phyloP scores from a whole-genome alignment of 768 basidiomycete genomes.

The Tylopilus vinaceipallidus region DNA sequence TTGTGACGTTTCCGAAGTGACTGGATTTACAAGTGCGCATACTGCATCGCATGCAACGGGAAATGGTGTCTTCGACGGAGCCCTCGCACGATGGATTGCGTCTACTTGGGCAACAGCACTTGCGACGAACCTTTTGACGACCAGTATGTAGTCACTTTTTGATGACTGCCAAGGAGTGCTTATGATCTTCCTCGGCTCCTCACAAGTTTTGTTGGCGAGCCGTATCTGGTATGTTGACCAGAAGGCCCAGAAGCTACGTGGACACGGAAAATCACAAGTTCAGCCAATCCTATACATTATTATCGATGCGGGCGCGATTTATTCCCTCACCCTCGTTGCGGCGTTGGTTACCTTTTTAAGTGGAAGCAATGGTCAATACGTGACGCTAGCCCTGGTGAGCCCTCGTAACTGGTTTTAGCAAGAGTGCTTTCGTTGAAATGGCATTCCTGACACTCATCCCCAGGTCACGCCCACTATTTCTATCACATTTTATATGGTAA shows the following conservation, averaged over 20 bases:
- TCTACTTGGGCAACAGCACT: conserved; percentile 34
- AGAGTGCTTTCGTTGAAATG: background rate
- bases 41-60: conserved; percentile 11
- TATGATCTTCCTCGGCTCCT: background rate
- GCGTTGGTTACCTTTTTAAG: conserved; percentile 31
- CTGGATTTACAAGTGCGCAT: conserved; percentile 19
- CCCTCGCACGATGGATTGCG: conserved; percentile 35
- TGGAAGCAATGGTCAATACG: conserved; percentile 32
- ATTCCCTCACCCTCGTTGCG: conserved; percentile 35
- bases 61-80: conserved; percentile 25
- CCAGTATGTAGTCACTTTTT: conserved; percentile 20
- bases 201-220: conserved; percentile 27
- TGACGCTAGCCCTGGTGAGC: conserved; percentile 37
- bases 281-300: conserved; percentile 28
- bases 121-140: conserved; percentile 33
- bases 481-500: conserved; percentile 44
- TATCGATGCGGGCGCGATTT: conserved; percentile 38
- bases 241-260: conserved; percentile 15
- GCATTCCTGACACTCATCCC: background rate
- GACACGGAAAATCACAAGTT: conserved; percentile 6
- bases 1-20: conserved; percentile 7
- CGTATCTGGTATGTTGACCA: conserved; percentile 32
- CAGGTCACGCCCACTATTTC: conserved; percentile 40
- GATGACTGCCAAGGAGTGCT: background rate
- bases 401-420: background rate